These are phyloP conservation scores for Psidium friedrichsthalianum DNA, from an alignment of 345 rosid genomes.

Conservation along the genomic window DNA sequence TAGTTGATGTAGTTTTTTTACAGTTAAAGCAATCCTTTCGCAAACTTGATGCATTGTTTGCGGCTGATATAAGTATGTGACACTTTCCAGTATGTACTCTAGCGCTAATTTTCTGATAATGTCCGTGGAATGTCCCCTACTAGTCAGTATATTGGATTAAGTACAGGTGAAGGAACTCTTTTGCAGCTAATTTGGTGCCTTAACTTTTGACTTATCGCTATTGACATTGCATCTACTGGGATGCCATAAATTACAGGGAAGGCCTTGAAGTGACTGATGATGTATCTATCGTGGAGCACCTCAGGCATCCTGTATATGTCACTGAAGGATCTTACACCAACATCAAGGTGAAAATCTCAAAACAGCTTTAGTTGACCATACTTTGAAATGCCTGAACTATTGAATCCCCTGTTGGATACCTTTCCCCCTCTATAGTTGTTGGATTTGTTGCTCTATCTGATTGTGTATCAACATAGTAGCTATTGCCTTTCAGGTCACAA, in stretches of 20 bases:
- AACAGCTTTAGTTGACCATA: background rate
- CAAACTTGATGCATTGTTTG: background rate
- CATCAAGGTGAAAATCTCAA: conserved; percentile 51
- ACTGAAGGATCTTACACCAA: conserved; percentile 92
- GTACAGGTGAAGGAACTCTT: background rate
- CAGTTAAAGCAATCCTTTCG: background rate
- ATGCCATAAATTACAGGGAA: conserved; percentile 32
- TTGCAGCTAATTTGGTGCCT: background rate
- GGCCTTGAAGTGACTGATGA: conserved; percentile 90
- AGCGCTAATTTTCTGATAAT: background rate
- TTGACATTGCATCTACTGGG: background rate
- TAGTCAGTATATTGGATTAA: background rate
- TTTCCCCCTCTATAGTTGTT: background rate
- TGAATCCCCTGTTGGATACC: background rate
- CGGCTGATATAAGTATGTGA: background rate
- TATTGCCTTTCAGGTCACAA: conserved; percentile 51
- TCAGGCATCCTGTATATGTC: conserved; percentile 74
- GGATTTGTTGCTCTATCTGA: background rate
- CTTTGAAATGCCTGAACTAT: background rate
- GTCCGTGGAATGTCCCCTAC: background rate
- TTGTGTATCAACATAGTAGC: background rate
- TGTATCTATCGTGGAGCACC: conserved; percentile 88
- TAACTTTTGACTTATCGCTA: background rate
- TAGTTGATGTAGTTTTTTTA: no score
- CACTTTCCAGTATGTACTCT: background rate